A percentile compares a stretch with the other conserved stretches of the same genome.
Conservation (phyloP, 106 monocot species). For the Acorus calamus region DNA sequence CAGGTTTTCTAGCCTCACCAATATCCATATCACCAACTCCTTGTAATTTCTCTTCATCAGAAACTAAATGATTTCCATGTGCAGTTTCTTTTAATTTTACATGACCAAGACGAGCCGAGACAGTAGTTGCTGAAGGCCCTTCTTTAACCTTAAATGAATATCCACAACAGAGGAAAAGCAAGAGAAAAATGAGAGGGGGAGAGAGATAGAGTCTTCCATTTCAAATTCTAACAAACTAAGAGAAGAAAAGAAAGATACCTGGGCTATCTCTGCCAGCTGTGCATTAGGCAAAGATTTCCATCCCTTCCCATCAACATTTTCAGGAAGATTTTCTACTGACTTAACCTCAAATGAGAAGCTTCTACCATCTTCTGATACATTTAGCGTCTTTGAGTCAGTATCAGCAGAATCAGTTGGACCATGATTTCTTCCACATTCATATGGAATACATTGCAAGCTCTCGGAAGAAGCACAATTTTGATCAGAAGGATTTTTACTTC, state of each 20-base stretch:
- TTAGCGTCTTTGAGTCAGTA: slow-evolving; percentile 16
- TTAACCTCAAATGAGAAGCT: slow-evolving; percentile 61
- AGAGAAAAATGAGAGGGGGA: neutral
- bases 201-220: neutral
- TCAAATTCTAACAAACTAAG: too few relatives aligned
- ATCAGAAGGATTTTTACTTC: slow-evolving; percentile 8
- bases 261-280: slow-evolving; percentile 16
- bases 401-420: slow-evolving; percentile 5
- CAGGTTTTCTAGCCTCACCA: slow-evolving; percentile 13
- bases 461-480: slow-evolving; percentile 3
- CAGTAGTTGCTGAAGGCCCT: neutral
- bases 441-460: neutral
- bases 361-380: slow-evolving; percentile 36
- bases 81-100: slow-evolving; percentile 18
- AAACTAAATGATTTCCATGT: slow-evolving; percentile 9
- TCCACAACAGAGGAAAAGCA: too few relatives aligned
- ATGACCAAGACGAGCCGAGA: neutral
- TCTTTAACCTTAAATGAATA: neutral
- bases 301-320: slow-evolving; percentile 19
- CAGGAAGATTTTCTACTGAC: slow-evolving; percentile 22
- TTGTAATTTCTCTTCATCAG: slow-evolving; percentile 2
- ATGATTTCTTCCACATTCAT: slow-evolving; percentile 1
- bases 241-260: slow-evolving; percentile 22
- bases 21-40: slow-evolving; percentile 7
- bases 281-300: slow-evolving; percentile 39